Evolutionary conservation across 805 yeast species (phyloP).

Genomic region (Starmerella etchellsii): DNA sequence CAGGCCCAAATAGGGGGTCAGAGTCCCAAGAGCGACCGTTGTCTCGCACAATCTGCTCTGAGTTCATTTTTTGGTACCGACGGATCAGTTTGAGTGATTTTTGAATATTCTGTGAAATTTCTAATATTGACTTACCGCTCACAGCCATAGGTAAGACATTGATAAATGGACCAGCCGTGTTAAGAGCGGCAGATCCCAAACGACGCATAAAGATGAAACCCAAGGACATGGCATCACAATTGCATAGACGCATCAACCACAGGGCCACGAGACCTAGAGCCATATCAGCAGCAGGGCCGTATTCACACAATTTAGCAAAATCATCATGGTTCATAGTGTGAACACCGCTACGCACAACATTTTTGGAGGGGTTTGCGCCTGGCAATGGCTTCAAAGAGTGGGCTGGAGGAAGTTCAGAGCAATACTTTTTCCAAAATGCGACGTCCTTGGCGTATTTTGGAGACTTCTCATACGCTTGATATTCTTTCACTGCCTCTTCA

Average conservation of each 20-base stretch:
- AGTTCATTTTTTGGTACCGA: constrained; percentile 11
- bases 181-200: constrained; percentile 12
- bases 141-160: constrained; percentile 12
- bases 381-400: constrained; percentile 3
- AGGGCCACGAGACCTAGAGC: constrained; percentile 5
- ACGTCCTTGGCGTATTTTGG: constrained; percentile 6
- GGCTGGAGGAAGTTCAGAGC: constrained; percentile 6
- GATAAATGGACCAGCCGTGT: constrained; percentile 12
- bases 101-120: not conserved
- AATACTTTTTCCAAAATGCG: constrained; percentile 7
- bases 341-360: constrained; percentile 3
- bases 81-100: constrained; percentile 4
- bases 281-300: constrained; percentile 3
- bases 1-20: constrained; percentile 12
- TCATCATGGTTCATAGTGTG: not conserved
- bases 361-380: constrained; percentile 8
- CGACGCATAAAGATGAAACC: constrained; percentile 16
- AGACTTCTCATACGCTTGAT: constrained; percentile 3
- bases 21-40: constrained; percentile 4
- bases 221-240: constrained; percentile 1
- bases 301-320: constrained; percentile 1
- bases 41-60: constrained; percentile 11
- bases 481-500: constrained; percentile 7
- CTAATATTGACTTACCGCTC: not conserved
- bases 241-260: constrained; percentile 14